Evolutionary conservation across 1,139 yeast species (phyloP).

Genomic region (Geotrichum aggregatum): DNA sequence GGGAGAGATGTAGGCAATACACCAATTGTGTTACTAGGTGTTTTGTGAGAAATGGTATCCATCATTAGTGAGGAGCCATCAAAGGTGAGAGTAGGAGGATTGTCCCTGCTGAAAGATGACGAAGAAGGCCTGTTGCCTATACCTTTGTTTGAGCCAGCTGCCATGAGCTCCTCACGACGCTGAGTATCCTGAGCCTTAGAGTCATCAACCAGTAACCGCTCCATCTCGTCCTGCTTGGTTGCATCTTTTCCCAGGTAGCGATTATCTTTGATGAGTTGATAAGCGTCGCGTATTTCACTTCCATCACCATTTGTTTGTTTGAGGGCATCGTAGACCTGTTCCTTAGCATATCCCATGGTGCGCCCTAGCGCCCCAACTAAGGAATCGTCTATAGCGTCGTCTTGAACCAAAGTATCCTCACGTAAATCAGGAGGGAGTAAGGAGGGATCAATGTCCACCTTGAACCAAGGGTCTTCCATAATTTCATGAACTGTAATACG

Average conservation of each 20-base stretch:
- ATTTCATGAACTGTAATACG: slow-evolving; percentile 93
- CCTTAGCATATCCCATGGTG: slow-evolving; percentile 91
- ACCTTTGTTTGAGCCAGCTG: slow-evolving; percentile 14
- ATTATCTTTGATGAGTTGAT: slow-evolving; percentile 82
- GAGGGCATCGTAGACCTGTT: slow-evolving; percentile 77
- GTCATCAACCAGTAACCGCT: slow-evolving; percentile 34
- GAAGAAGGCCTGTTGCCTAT: slow-evolving; percentile 21
- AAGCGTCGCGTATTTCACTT: slow-evolving; percentile 88
- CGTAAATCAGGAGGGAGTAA: slow-evolving; percentile 58
- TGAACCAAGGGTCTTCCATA: slow-evolving; percentile 96
- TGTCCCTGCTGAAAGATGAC: slow-evolving; percentile 26
- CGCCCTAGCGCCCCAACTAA: slow-evolving; percentile 72
- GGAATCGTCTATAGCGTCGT: slow-evolving; percentile 60
- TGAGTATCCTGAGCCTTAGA: slow-evolving; percentile 21
- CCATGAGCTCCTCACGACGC: slow-evolving; percentile 14
- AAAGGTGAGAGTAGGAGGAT: slow-evolving; percentile 38
- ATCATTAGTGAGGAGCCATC: slow-evolving; percentile 36
- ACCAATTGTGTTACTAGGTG: slow-evolving; percentile 63
- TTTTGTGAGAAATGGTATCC: slow-evolving; percentile 35
- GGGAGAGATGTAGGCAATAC: slow-evolving; percentile 91
- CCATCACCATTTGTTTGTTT: slow-evolving; percentile 45
- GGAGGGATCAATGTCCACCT: slow-evolving; percentile 75
- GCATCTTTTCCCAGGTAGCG: slow-evolving; percentile 44
- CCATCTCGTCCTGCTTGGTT: slow-evolving; percentile 34
- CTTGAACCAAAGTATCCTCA: slow-evolving; percentile 39